Evolutionary conservation across 2,329 filamentous ascomycete species (phyloP).

Genomic region (Sporothrix curviconia): DNA sequence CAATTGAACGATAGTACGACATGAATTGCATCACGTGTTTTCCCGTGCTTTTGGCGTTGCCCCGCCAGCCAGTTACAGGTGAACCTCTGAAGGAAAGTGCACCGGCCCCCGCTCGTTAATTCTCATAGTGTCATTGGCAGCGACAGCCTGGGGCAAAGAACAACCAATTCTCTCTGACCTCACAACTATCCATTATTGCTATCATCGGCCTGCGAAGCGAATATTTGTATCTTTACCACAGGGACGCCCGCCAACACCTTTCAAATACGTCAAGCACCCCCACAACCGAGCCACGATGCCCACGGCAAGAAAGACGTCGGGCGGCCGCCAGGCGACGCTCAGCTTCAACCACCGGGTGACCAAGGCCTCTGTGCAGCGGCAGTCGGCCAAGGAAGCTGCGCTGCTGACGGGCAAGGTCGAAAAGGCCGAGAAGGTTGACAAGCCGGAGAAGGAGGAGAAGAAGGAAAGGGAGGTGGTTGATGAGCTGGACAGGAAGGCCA

Average conservation of each 20-base stretch:
- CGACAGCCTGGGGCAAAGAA: not conserved
- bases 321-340: conserved; percentile 48
- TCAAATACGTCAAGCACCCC: not conserved
- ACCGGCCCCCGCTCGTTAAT: not conserved
- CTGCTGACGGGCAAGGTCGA: conserved; percentile 18
- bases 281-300: conserved; percentile 27
- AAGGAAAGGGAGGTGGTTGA: conserved; percentile 23
- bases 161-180: not conserved
- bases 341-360: conserved; percentile 54
- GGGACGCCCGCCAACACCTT: not conserved
- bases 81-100: not conserved
- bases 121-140: not conserved
- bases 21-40: conserved; percentile 39
- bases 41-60: conserved; percentile 47
- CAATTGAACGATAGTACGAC: too few species aligned
- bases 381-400: conserved; percentile 39
- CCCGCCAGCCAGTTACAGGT: conserved; percentile 35
- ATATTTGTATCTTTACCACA: not conserved
- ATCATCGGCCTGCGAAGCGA: not conserved
- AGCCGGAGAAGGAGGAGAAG: conserved; percentile 19
- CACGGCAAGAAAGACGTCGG: conserved; percentile 45
- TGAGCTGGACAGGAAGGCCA: conserved; percentile 12
- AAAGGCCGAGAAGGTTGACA: conserved; percentile 23
- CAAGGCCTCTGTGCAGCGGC: conserved; percentile 40
- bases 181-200: not conserved